Percentiles rank a stretch among this genome's conserved stretches.
These are phyloP conservation scores for Colletotrichum euphorbiae DNA, from an alignment of 2,329 filamentous ascomycete genomes.

Conservation along the genomic window DNA sequence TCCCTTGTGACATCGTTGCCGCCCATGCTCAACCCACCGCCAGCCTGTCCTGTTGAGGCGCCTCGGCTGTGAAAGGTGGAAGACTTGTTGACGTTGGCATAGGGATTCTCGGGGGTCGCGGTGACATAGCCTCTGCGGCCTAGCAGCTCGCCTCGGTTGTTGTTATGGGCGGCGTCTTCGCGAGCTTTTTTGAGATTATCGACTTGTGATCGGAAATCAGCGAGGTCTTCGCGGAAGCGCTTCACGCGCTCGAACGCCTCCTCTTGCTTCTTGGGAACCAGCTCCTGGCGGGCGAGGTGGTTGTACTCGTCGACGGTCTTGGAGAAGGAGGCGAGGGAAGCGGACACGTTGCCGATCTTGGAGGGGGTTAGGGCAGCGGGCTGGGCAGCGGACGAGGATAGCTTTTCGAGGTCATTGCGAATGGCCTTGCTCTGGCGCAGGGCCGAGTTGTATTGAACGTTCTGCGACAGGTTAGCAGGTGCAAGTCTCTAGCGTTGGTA, in stretches of 20 bases:
- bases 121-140: constrained; percentile 87
- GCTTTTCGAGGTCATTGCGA: constrained; percentile 78
- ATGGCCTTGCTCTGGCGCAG: constrained; percentile 86
- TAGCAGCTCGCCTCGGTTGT: constrained; percentile 83
- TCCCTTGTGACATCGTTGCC: constrained; percentile 78
- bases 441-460: constrained; percentile 86
- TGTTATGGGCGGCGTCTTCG: constrained; percentile 76
- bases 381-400: constrained; percentile 68
- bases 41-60: constrained; percentile 50
- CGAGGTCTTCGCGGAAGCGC: constrained; percentile 85
- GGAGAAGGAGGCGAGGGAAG: constrained; percentile 81
- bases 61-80: constrained; percentile 56
- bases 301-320: constrained; percentile 95
- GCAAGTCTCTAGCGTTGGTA: background rate
- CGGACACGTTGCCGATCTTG: constrained; percentile 76
- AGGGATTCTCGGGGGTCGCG: constrained; percentile 88
- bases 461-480: constrained; percentile 63
- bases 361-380: constrained; percentile 71
- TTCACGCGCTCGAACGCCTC: constrained; percentile 89
- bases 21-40: constrained; percentile 57
- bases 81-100: constrained; percentile 67
- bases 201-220: constrained; percentile 82
- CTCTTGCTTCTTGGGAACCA: constrained; percentile 90
- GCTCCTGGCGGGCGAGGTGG: constrained; percentile 84
- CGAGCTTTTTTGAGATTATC: constrained; percentile 80